Conservation (phyloP, 176 grass and related monocot genomes). For the Triticum timopheevii region DNA sequence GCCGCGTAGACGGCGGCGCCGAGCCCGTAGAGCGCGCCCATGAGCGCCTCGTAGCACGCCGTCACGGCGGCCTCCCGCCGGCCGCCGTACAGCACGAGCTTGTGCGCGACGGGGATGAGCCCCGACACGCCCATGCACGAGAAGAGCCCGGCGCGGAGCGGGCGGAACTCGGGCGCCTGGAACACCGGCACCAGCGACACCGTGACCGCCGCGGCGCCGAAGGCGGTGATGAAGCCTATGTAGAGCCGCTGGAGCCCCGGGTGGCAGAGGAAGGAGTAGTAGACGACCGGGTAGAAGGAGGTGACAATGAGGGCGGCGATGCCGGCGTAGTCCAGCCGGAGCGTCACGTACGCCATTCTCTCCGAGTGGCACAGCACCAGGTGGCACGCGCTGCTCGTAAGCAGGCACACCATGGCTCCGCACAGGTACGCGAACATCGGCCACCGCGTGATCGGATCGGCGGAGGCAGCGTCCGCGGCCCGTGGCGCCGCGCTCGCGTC, state of each 20-base stretch:
- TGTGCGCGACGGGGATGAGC: conserved; percentile 63
- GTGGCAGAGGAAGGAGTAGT: conserved; percentile 81
- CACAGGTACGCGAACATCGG: conserved; percentile 68
- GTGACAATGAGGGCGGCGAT: conserved; percentile 79
- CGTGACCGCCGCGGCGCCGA: conserved; percentile 35
- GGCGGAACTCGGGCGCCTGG: conserved; percentile 58
- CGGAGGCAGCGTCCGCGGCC: not conserved
- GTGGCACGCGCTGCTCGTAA: conserved; percentile 79
- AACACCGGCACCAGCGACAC: conserved; percentile 65
- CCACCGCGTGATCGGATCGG: conserved; percentile 67
- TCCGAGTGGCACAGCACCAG: conserved; percentile 82
- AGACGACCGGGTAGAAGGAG: conserved; percentile 83
- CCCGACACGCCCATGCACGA: conserved; percentile 72
- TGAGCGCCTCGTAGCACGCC: conserved; percentile 54
- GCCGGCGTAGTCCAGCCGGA: conserved; percentile 87
- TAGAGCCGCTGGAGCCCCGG: conserved; percentile 44
- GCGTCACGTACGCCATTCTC: conserved; percentile 56
- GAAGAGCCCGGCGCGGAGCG: conserved; percentile 66
- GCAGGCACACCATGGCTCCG: conserved; percentile 86
- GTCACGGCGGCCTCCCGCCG: conserved; percentile 43
- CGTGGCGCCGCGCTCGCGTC: not conserved
- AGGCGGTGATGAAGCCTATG: conserved; percentile 59
- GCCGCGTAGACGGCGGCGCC: conserved; percentile 62
- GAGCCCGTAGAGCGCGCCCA: conserved; percentile 66
- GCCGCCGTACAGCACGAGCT: conserved; percentile 40